These are phyloP conservation scores for Dothideomycetes sp. DNA, from an alignment of 2,329 filamentous ascomycete genomes.

Conservation along the genomic window DNA sequence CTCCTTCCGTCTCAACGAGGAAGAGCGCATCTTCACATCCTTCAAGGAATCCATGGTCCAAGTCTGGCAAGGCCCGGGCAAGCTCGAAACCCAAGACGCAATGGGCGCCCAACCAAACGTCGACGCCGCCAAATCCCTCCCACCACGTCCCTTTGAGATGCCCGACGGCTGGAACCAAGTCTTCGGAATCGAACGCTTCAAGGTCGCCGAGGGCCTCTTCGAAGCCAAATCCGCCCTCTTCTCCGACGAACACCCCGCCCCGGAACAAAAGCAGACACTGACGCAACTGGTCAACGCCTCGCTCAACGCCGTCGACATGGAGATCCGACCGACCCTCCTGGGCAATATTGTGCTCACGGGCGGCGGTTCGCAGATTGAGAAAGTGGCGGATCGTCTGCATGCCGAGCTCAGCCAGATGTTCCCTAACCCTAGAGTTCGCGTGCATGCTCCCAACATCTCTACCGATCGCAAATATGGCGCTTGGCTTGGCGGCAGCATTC, in stretches of 20 bases:
- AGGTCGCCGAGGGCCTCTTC: slow-evolving; percentile 80
- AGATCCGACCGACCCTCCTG: slow-evolving; percentile 72
- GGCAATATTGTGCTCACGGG: slow-evolving; percentile 90
- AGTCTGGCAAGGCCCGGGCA: slow-evolving; percentile 74
- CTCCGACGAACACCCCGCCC: slow-evolving; percentile 37
- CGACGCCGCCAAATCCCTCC: slow-evolving; percentile 60
- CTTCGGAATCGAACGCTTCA: slow-evolving; percentile 81
- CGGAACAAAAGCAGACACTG: slow-evolving; percentile 61
- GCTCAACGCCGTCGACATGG: slow-evolving; percentile 73
- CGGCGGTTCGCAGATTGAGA: slow-evolving; percentile 74
- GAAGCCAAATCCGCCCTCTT: slow-evolving; percentile 66
- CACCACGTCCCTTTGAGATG: slow-evolving; percentile 88
- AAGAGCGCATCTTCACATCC: slow-evolving; percentile 85
- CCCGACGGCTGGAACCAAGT: slow-evolving; percentile 94
- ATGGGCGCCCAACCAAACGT: slow-evolving; percentile 50
- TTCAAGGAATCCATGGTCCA: slow-evolving; percentile 98
- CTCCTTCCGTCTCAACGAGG: slow-evolving; percentile 73
- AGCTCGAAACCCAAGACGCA: slow-evolving; percentile 41
- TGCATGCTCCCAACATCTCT: slow-evolving; percentile 76
- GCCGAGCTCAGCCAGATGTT: slow-evolving; percentile 72
- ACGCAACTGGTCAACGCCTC: slow-evolving; percentile 70
- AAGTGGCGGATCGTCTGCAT: slow-evolving; percentile 84
- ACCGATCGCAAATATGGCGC: slow-evolving; percentile 84
- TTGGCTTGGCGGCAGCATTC: slow-evolving; percentile 94
- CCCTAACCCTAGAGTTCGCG: slow-evolving; percentile 75